Conservation (phyloP, 192 early-diverging fungal genomes). For the Spinellus fusiger region DNA sequence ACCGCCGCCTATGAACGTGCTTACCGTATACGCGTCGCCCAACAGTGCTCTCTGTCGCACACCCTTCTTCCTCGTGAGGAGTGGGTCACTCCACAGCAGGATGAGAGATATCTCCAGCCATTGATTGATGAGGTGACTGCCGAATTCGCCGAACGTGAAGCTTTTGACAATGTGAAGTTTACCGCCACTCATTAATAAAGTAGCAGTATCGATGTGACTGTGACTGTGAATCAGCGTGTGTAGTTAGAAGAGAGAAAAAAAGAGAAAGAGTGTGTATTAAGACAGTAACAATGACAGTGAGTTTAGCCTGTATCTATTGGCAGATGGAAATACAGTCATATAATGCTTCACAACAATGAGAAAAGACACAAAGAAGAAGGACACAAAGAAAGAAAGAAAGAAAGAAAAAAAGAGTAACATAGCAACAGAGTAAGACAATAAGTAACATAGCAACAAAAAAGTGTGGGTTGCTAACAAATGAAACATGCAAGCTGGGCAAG, state of each 20-base stretch:
- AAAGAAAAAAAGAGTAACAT: no score
- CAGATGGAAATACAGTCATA: no score
- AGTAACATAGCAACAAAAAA: no score
- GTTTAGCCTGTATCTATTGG: not conserved
- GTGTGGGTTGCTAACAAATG: no score
- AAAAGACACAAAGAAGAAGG: no score
- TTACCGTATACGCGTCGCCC: conserved; percentile 76
- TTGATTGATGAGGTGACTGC: conserved; percentile 72
- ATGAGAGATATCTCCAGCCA: conserved; percentile 80
- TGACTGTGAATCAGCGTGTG: no score
- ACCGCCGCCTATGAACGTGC: conserved; percentile 62
- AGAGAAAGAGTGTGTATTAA: not conserved
- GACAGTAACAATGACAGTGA: not conserved
- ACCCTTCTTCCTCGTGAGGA: conserved; percentile 57
- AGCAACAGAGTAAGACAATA: no score
- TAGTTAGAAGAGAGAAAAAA: not conserved
- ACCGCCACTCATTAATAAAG: conserved; percentile 10
- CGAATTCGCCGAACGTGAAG: conserved; percentile 73
- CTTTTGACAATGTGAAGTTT: conserved; percentile 57
- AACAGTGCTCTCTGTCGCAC: conserved; percentile 70
- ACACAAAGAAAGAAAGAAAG: no score
- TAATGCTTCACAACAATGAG: no score
- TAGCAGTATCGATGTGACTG: no score
- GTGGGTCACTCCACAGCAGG: conserved; percentile 78
- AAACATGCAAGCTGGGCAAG: no score